phyloP scores from a whole-genome alignment of 129 eudicot genomes.

The Flaveria robusta region DNA sequence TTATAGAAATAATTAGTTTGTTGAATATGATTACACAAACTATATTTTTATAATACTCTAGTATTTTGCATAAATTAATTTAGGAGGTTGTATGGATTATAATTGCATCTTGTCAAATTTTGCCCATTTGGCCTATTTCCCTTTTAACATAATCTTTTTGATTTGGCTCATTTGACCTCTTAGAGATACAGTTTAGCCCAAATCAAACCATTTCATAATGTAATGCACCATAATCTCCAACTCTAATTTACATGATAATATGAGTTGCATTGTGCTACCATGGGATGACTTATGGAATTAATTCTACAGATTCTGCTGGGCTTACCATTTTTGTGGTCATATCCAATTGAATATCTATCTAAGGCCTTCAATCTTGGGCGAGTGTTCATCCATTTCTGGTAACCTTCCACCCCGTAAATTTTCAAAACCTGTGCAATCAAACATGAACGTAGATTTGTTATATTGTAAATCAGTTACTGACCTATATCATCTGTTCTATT shows the following conservation, averaged over 20 bases:
- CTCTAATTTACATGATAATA: slow-evolving; percentile 28
- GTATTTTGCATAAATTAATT: background rate
- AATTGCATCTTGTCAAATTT: background rate
- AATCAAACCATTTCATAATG: background rate
- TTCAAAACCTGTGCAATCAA: slow-evolving; percentile 6
- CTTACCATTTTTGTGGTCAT: slow-evolving; percentile 64
- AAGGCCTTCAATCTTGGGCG: slow-evolving; percentile 97
- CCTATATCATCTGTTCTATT: background rate
- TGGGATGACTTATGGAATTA: slow-evolving; percentile 33
- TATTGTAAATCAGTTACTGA: slow-evolving; percentile 2
- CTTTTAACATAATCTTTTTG: background rate
- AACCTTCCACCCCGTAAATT: slow-evolving; percentile 32
- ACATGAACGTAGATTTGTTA: background rate
- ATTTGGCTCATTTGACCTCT: background rate
- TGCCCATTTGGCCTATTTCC: background rate
- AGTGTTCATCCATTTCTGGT: slow-evolving; percentile 94
- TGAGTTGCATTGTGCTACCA: slow-evolving; percentile 41
- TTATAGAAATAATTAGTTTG: background rate
- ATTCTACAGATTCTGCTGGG: slow-evolving; percentile 81
- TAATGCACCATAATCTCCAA: background rate
- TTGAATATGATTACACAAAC: background rate
- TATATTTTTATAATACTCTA: background rate
- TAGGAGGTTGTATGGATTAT: background rate
- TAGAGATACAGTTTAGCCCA: background rate
- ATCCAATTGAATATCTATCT: slow-evolving; percentile 79